Percentiles rank a stretch among this genome's conserved stretches.
phyloP scores from a whole-genome alignment of 1,139 yeast genomes.

The Spencermartinsiella ligniputridi region DNA sequence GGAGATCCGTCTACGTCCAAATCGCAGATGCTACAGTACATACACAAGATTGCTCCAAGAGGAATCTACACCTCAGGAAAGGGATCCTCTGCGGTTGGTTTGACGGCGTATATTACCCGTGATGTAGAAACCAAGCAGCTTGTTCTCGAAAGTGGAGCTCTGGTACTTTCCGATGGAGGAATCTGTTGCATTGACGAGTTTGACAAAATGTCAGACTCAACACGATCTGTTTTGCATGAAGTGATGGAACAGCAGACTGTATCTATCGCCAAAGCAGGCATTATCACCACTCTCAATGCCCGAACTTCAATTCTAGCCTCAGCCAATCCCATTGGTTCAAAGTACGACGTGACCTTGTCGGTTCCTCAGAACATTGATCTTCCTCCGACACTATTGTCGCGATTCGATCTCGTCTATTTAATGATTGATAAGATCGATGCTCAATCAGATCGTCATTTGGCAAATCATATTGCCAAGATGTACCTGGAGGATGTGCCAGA shows the following conservation, averaged over 20 bases:
- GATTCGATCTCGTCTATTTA: constrained; percentile 90
- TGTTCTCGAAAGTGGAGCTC: constrained; percentile 93
- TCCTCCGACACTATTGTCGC: constrained; percentile 91
- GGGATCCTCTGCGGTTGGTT: constrained; percentile 98
- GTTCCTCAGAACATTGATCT: constrained; percentile 93
- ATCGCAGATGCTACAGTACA: constrained; percentile 89
- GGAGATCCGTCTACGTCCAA: constrained; percentile 99
- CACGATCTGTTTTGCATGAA: constrained; percentile 93
- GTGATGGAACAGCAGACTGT: constrained; percentile 99
- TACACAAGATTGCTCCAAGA: constrained; percentile 95
- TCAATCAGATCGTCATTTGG: constrained; percentile 75
- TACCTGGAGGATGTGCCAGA: constrained; percentile 85
- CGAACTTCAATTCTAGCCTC: constrained; percentile 93
- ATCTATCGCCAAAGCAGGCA: constrained; percentile 97
- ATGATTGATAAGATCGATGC: constrained; percentile 92
- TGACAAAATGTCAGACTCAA: constrained; percentile 93
- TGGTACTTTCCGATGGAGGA: constrained; percentile 96
- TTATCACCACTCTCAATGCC: constrained; percentile 93
- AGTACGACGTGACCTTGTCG: constrained; percentile 88
- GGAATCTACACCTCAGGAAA: constrained; percentile 98
- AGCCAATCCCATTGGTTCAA: constrained; percentile 96
- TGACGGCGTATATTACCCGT: constrained; percentile 93
- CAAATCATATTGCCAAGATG: constrained; percentile 86
- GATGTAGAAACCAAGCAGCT: constrained; percentile 91
- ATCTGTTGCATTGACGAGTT: constrained; percentile 98